Percentiles rank a stretch among this genome's conserved stretches.
Evolutionary conservation across 352 stramenopile genomes (phyloP).

Genomic region (Globisporangium middletonii): DNA sequence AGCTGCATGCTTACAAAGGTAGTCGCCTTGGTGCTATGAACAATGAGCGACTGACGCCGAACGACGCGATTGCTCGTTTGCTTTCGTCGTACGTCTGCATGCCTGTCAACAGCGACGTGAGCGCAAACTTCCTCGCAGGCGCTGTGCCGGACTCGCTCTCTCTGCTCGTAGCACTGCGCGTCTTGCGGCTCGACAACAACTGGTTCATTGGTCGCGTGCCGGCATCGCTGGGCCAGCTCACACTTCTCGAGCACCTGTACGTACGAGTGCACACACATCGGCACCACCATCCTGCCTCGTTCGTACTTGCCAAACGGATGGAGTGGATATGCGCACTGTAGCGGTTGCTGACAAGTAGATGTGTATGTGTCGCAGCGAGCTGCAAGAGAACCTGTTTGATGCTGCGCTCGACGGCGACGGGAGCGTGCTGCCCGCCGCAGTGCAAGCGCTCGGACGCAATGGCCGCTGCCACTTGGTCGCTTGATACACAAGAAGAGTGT

Average conservation of each 20-base stretch:
- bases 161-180: slow-evolving; percentile 21
- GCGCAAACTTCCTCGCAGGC: slow-evolving; percentile 60
- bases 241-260: slow-evolving; percentile 51
- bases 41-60: not conserved
- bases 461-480: slow-evolving; percentile 27
- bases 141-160: slow-evolving; percentile 42
- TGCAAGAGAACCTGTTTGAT: slow-evolving; percentile 54
- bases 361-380: slow-evolving; percentile 18
- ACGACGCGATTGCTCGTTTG: too few species aligned
- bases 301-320: too few species aligned
- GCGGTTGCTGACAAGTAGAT: too few species aligned
- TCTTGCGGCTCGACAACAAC: slow-evolving; percentile 57
- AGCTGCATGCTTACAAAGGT: too few species aligned
- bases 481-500: not conserved
- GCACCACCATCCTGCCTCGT: too few species aligned
- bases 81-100: not conserved
- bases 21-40: too few species aligned
- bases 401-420: slow-evolving; percentile 11
- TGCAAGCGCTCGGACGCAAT: slow-evolving; percentile 39
- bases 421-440: slow-evolving; percentile 28
- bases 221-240: slow-evolving; percentile 30
- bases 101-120: slow-evolving; percentile 38
- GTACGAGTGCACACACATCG: slow-evolving; percentile 2
- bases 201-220: slow-evolving; percentile 40
- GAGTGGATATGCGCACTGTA: too few species aligned